Evolutionary conservation across 768 basidiomycete genomes (phyloP).

Genomic region (Paxillus involutus): DNA sequence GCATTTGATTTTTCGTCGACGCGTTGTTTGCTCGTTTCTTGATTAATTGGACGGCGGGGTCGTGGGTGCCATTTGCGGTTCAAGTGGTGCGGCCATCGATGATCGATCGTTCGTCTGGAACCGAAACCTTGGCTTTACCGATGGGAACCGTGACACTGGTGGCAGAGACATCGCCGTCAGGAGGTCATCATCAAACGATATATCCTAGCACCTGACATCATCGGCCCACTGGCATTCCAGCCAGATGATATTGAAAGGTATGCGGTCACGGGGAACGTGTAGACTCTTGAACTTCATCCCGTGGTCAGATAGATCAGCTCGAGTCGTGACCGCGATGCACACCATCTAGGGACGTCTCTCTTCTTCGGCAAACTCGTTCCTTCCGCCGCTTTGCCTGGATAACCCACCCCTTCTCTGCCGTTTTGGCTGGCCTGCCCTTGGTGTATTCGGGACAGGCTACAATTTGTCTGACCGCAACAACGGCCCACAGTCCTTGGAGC

Average conservation of each 20-base stretch:
- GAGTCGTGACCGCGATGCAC: slow-evolving; percentile 64
- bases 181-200: neutral
- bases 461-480: slow-evolving; percentile 47
- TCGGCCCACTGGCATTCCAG: neutral
- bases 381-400: slow-evolving; percentile 52
- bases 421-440: slow-evolving; percentile 70
- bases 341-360: slow-evolving; percentile 59
- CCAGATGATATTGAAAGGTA: neutral
- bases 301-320: neutral
- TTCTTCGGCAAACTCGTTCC: slow-evolving; percentile 62
- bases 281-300: neutral
- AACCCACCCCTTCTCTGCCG: slow-evolving; percentile 48
- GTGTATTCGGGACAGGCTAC: slow-evolving; percentile 58
- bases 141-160: neutral
- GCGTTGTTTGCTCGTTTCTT: slow-evolving; percentile 24
- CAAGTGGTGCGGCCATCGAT: slow-evolving; percentile 43
- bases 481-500: slow-evolving; percentile 20
- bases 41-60: slow-evolving; percentile 34
- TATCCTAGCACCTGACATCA: neutral
- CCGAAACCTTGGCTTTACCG: neutral
- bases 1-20: neutral
- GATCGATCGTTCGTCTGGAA: slow-evolving; percentile 51
- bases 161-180: neutral
- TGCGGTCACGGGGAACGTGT: neutral
- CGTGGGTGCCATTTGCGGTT: neutral